Evolutionary conservation across 371 early-diverging fungal species (phyloP), one percentile per base, ranked within the genome.

Genomic region (Mortierella sp.): DNA sequence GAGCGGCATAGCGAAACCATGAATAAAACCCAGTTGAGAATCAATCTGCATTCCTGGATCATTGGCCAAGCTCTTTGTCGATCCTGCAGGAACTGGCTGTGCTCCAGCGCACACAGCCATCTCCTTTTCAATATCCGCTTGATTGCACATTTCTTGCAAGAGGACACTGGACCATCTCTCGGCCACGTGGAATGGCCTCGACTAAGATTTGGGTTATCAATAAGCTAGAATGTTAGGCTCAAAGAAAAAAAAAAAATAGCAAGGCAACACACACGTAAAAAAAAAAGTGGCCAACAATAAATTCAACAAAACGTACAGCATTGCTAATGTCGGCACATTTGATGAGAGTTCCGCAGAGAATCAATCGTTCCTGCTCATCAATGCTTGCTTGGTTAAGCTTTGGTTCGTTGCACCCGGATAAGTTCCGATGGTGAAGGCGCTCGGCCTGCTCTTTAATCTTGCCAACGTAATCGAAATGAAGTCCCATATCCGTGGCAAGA

Each of bases 271-370:
- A n/a, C n/a, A n/a, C n/a, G n/a, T 0, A 42, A 9, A 47, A 28
- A 40, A 60, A 43, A 19, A 58, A 29, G 15, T 29, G 3, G 9
- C 0, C n/a, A 19, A 43, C n/a, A 34, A 29, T 17, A 57, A 49
- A 23, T 51, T 15, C 3, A 22, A 42, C 28, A 5, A 57, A 13
- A 83, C 89, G 73, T 87, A 88, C 89, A 55, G 87, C 88, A 65
- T 95, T 95, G 72, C 92, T 91, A 59, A 95, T 92, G 68, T 95
- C 96, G 19, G 95, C 92, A 82, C 94, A 94, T 81, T 95, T 95
- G 75, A 95, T 92, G 6, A 95, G 72, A 6, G 90, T 91, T 51
- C 89, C 88, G 26, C 90, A 89, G 12, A 95, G 83, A 53, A 88
- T 64, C 17, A 87, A 28, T 19, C 86, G 75, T 61, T 90, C 91